These are phyloP conservation scores for Solanum rostratum DNA, from an alignment of 257 asterid species.

Conservation along the genomic window DNA sequence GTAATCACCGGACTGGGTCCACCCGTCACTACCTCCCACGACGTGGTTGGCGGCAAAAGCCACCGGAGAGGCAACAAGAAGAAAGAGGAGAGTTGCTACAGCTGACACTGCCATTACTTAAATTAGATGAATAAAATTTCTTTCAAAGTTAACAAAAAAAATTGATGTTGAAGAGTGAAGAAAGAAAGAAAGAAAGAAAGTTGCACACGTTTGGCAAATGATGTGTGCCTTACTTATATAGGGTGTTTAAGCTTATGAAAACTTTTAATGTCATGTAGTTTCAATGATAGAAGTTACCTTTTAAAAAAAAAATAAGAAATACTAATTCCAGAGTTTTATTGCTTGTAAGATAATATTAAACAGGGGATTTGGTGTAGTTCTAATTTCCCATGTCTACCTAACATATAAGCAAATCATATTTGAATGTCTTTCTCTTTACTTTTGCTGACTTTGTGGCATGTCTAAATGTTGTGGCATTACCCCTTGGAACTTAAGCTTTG, in stretches of 20 bases:
- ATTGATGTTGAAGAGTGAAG: neutral
- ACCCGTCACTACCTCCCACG: constrained; percentile 42
- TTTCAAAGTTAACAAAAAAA: neutral
- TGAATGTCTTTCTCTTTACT: neutral
- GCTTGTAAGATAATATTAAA: neutral
- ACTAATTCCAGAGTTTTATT: neutral
- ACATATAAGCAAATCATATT: constrained; percentile 1
- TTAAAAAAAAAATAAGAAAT: neutral
- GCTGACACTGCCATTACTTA: constrained; percentile 17
- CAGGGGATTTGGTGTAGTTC: neutral
- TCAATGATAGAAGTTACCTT: neutral
- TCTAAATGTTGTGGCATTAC: neutral
- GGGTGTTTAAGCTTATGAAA: neutral
- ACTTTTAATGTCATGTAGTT: neutral
- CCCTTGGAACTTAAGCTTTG: neutral
- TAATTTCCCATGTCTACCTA: constrained; percentile 10
- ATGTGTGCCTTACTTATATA: neutral
- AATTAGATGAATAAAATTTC: neutral
- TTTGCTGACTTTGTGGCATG: neutral
- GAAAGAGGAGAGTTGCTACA: constrained; percentile 6
- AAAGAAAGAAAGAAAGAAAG: neutral
- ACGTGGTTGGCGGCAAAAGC: constrained; percentile 26
- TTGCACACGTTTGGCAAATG: neutral
- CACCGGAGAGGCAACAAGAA: constrained; percentile 37
- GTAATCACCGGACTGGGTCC: constrained; percentile 26